Percentiles rank a stretch among this genome's conserved stretches.
Conservation (phyloP, 2,329 filamentous ascomycete genomes). For the Triangularia setosa region DNA sequence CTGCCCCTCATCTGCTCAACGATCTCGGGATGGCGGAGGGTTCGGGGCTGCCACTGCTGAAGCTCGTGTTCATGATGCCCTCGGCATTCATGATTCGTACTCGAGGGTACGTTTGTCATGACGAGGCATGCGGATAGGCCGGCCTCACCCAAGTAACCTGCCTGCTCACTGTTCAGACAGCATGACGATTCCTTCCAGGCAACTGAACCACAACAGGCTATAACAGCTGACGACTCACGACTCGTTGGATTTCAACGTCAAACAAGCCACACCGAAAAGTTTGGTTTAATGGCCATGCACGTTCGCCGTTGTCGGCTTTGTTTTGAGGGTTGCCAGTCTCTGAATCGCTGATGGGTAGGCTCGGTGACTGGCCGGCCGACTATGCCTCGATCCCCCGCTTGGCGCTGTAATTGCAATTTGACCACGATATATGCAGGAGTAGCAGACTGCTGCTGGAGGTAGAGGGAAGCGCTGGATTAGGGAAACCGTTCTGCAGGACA, state of each 20-base stretch:
- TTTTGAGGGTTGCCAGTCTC: not conserved
- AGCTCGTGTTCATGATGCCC: not conserved
- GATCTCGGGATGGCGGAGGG: not conserved
- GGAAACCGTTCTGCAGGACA: slow-evolving; percentile 1
- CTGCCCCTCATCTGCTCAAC: not conserved
- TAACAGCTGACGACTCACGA: not conserved
- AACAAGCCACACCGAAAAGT: not conserved
- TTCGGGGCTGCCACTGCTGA: not conserved
- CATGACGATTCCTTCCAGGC: not conserved
- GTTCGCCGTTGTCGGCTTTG: not conserved
- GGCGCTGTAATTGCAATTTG: not conserved
- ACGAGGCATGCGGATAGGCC: not conserved
- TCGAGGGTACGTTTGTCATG: not conserved
- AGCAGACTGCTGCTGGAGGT: too few relatives aligned
- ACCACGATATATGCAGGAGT: not conserved
- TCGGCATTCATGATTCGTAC: not conserved
- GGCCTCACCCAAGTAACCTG: not conserved
- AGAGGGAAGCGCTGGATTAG: slow-evolving; percentile 2
- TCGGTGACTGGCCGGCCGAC: not conserved
- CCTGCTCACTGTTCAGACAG: not conserved
- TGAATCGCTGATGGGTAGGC: not conserved
- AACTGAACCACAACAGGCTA: not conserved
- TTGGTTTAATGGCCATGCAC: not conserved
- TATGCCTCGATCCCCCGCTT: not conserved
- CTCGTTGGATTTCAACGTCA: not conserved